Percentiles rank a stretch among this genome's conserved stretches.
Evolutionary conservation across 1,139 yeast species (phyloP).

Genomic region (Taphrina flavorubra): DNA sequence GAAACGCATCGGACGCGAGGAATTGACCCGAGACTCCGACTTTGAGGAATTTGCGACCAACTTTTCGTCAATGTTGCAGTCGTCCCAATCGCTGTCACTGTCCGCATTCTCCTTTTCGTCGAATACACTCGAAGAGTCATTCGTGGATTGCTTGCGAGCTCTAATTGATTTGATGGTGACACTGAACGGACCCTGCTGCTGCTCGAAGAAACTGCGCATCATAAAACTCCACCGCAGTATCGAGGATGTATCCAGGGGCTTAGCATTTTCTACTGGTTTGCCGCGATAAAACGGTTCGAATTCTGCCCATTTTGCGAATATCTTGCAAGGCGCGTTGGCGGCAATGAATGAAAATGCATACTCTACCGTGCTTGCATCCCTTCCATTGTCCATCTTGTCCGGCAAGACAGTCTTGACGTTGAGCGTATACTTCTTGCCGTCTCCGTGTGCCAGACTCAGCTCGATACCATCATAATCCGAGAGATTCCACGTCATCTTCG

Average conservation of each 20-base stretch:
- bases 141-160: conserved; percentile 5
- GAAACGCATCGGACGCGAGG: not conserved
- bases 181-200: conserved; percentile 38
- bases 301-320: conserved; percentile 23
- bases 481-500: conserved; percentile 36
- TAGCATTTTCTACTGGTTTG: conserved; percentile 37
- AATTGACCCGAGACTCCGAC: not conserved
- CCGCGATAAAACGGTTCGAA: conserved; percentile 41
- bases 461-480: conserved; percentile 36
- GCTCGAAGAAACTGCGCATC: conserved; percentile 39
- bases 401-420: conserved; percentile 35
- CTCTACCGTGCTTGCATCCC: conserved; percentile 30
- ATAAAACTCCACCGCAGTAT: conserved; percentile 40
- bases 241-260: conserved; percentile 24
- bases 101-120: not conserved
- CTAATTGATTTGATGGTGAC: conserved; percentile 30
- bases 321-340: not conserved
- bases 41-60: not conserved
- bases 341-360: conserved; percentile 35
- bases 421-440: conserved; percentile 35
- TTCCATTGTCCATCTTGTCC: conserved; percentile 10
- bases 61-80: conserved; percentile 16
- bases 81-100: conserved; percentile 16
- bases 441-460: conserved; percentile 32
- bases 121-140: not conserved